phyloP scores from a whole-genome alignment of 768 basidiomycete species.

The Mycena albidolilacea region DNA sequence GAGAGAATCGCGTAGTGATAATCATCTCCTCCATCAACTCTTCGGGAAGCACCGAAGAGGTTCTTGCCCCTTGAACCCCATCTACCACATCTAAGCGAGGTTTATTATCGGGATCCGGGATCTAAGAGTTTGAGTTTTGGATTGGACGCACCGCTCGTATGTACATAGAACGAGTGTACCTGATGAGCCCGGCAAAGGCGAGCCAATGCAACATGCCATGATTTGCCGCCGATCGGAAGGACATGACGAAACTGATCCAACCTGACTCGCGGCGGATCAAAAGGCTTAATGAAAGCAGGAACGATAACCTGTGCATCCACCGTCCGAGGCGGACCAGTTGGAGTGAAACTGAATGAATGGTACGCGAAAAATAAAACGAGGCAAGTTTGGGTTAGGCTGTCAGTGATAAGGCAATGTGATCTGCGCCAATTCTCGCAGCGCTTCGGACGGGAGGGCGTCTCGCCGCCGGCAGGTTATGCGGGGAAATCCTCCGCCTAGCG shows the following conservation, averaged over 20 bases:
- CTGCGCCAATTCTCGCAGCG: slow-evolving; percentile 26
- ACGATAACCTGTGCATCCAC: slow-evolving; percentile 14
- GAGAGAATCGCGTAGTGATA: slow-evolving; percentile 20
- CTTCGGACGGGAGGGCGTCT: slow-evolving; percentile 6
- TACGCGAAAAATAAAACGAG: background rate
- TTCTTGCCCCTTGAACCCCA: slow-evolving; percentile 17
- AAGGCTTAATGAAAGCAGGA: slow-evolving; percentile 35
- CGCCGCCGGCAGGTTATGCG: slow-evolving; percentile 19
- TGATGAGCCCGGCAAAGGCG: slow-evolving; percentile 21
- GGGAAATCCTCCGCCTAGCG: slow-evolving; percentile 2
- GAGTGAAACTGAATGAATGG: slow-evolving; percentile 13
- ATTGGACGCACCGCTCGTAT: background rate
- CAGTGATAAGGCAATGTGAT: background rate
- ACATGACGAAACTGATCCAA: background rate
- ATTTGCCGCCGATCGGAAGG: background rate
- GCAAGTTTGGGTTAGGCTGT: background rate
- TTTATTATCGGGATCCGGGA: background rate
- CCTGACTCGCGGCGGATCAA: slow-evolving; percentile 30
- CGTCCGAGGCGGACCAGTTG: slow-evolving; percentile 10
- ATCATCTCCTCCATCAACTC: slow-evolving; percentile 38
- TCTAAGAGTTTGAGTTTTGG: background rate
- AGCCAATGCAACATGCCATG: background rate
- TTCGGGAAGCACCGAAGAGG: slow-evolving; percentile 1
- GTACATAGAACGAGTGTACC: background rate
- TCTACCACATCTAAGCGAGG: slow-evolving; percentile 16